A percentile compares a stretch with the other conserved stretches of the same genome.
These are phyloP conservation scores for Isatis tinctoria DNA, from an alignment of 345 rosid species.

Conservation along the genomic window DNA sequence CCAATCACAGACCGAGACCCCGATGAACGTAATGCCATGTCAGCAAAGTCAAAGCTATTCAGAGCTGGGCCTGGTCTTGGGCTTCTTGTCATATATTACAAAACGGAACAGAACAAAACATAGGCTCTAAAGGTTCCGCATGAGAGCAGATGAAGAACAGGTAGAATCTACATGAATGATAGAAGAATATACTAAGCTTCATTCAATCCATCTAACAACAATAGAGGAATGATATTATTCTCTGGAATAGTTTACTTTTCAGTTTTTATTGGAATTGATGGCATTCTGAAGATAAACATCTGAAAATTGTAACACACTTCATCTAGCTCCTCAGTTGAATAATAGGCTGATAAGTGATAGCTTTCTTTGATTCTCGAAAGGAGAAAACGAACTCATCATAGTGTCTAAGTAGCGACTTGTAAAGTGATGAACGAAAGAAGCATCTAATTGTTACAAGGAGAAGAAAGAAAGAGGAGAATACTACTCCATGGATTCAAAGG, in stretches of 20 bases:
- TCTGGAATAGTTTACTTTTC: background rate
- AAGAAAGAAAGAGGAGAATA: background rate
- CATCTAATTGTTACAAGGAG: background rate
- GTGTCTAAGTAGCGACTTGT: background rate
- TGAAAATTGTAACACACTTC: background rate
- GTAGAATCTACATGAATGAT: no score
- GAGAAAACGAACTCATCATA: background rate
- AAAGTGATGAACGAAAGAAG: background rate
- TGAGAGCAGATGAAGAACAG: background rate
- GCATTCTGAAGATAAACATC: background rate
- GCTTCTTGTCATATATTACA: no score
- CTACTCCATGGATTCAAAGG: conserved; percentile 66
- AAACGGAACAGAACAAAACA: no score
- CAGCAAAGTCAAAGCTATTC: conserved; percentile 9
- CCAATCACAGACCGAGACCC: conserved; percentile 22
- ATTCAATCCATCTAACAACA: no score
- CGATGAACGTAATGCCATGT: conserved; percentile 4
- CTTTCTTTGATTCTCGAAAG: conserved; percentile 3
- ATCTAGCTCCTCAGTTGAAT: background rate
- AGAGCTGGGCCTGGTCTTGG: background rate
- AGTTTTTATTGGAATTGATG: background rate
- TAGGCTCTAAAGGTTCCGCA: no score
- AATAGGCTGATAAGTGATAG: background rate
- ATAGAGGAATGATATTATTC: background rate
- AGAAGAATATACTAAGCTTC: background rate